Evolutionary conservation across 768 basidiomycete genomes (phyloP).

Genomic region (Boletus insuetus): DNA sequence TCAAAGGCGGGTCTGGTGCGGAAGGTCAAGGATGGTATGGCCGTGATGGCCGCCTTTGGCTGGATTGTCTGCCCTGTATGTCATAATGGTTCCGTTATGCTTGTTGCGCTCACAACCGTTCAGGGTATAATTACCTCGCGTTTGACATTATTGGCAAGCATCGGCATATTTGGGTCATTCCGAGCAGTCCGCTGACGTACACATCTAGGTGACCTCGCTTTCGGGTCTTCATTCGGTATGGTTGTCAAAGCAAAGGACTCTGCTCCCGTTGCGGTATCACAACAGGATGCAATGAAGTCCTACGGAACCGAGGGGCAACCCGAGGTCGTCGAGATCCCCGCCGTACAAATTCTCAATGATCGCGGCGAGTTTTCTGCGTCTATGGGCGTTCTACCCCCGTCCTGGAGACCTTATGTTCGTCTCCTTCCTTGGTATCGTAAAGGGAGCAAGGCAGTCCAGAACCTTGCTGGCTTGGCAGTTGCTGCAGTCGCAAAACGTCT

Average conservation of each 20-base stretch:
- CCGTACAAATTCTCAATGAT: conserved; percentile 81
- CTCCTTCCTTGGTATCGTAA: conserved; percentile 74
- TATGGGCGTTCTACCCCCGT: conserved; percentile 73
- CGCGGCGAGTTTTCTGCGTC: conserved; percentile 86
- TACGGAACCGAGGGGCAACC: conserved; percentile 46
- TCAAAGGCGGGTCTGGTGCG: conserved; percentile 51
- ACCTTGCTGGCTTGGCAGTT: conserved; percentile 76
- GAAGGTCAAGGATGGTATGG: conserved; percentile 70
- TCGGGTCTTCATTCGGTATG: conserved; percentile 91
- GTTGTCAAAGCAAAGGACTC: conserved; percentile 68
- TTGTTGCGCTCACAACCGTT: conserved; percentile 7
- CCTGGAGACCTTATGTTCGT: conserved; percentile 63
- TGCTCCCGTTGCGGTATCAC: conserved; percentile 63
- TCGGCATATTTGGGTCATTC: neutral
- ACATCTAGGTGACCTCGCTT: conserved; percentile 61
- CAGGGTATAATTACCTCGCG: conserved; percentile 61
- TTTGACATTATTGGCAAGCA: conserved; percentile 70
- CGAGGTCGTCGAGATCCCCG: conserved; percentile 65
- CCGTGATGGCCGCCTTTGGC: conserved; percentile 61
- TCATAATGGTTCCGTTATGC: neutral
- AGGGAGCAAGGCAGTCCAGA: conserved; percentile 63
- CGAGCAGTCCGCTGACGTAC: neutral
- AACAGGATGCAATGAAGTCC: conserved; percentile 51
- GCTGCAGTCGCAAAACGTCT: conserved; percentile 79
- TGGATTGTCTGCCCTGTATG: conserved; percentile 73